phyloP scores from a whole-genome alignment of 179 eudicot species.

The Camellia oleifera region DNA sequence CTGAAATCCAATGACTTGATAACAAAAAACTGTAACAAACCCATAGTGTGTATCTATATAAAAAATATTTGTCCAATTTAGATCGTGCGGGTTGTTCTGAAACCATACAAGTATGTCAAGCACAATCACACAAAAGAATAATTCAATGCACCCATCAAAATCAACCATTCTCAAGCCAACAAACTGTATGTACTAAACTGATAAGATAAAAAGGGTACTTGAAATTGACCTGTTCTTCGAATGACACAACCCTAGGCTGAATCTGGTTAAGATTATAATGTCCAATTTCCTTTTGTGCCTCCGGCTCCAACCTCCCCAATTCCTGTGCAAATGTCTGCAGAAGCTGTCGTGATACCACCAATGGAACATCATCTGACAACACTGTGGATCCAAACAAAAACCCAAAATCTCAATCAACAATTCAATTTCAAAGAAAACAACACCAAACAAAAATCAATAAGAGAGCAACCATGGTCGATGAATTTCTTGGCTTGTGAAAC shows the following conservation, averaged over 20 bases:
- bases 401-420: background rate
- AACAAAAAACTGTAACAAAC: no score
- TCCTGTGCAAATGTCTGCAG: slow-evolving; percentile 86
- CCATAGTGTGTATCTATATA: no score
- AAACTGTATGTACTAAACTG: background rate
- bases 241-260: slow-evolving; percentile 97
- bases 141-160: no score
- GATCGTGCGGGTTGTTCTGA: no score
- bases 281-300: slow-evolving; percentile 86
- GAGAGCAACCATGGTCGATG: slow-evolving; percentile 69
- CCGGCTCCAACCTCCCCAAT: slow-evolving; percentile 71
- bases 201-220: background rate
- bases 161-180: no score
- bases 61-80: no score
- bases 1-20: no score
- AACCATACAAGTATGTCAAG: no score
- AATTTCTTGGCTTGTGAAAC: slow-evolving; percentile 65
- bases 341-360: slow-evolving; percentile 93
- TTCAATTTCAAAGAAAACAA: background rate
- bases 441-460: background rate
- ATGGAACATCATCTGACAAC: slow-evolving; percentile 88
- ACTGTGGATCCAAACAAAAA: slow-evolving; percentile 32
- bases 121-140: no score
- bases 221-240: slow-evolving; percentile 83
- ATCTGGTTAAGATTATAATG: slow-evolving; percentile 88